Conservation (phyloP, 2,329 filamentous ascomycete genomes). For the Aaosphaeria arxii region DNA sequence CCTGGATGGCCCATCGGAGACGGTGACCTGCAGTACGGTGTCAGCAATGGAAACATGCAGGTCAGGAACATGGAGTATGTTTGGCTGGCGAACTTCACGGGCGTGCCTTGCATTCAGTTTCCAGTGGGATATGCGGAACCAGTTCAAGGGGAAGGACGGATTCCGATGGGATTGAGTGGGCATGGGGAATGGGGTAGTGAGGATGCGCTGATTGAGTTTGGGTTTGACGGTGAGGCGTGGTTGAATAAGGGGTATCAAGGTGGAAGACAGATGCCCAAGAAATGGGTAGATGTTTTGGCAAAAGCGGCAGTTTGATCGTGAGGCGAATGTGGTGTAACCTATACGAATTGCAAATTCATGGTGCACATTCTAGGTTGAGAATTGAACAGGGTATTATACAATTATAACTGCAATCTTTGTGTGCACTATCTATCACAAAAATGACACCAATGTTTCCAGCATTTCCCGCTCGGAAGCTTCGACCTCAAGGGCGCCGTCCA, state of each 20-base stretch:
- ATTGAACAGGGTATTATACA: no score
- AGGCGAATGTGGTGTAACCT: no score
- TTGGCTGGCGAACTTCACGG: slow-evolving; percentile 79
- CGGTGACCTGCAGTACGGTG: slow-evolving; percentile 59
- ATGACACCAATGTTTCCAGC: slow-evolving; percentile 55
- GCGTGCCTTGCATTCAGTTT: slow-evolving; percentile 70
- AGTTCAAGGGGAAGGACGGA: slow-evolving; percentile 54
- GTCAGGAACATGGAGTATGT: slow-evolving; percentile 82
- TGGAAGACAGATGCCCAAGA: slow-evolving; percentile 33
- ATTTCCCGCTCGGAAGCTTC: slow-evolving; percentile 61
- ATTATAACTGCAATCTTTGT: no score
- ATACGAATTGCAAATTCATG: no score
- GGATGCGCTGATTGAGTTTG: slow-evolving; percentile 52
- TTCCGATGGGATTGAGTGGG: slow-evolving; percentile 54
- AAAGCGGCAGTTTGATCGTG: not conserved
- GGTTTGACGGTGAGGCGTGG: slow-evolving; percentile 50
- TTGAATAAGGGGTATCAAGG: slow-evolving; percentile 37
- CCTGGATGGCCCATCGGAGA: slow-evolving; percentile 72
- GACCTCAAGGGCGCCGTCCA: slow-evolving; percentile 54
- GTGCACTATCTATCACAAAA: slow-evolving; percentile 19
- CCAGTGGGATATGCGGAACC: slow-evolving; percentile 71
- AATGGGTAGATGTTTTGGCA: slow-evolving; percentile 40
- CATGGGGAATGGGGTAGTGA: slow-evolving; percentile 56
- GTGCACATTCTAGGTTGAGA: no score
- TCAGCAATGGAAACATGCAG: slow-evolving; percentile 69